phyloP scores from a whole-genome alignment of 228 moss, liverwort and hornwort species.

The Sphagnum fallax region DNA sequence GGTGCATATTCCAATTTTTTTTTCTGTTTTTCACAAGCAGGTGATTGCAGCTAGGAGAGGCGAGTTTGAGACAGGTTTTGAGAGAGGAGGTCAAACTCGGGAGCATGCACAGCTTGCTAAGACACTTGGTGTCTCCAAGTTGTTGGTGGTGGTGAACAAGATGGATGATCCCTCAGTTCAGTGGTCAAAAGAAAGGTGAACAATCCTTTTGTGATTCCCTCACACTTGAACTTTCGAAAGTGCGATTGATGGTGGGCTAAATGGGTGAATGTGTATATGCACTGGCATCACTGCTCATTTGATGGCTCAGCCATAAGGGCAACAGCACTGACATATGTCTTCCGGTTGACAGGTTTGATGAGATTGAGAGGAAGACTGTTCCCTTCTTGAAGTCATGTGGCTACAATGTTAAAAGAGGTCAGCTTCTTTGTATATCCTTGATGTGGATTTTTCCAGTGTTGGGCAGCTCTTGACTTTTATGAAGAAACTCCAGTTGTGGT shows the following conservation, averaged over 20 bases:
- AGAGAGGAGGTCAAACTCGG: conserved; percentile 94
- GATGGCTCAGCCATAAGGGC: no score
- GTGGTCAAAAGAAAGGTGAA: conserved; percentile 77
- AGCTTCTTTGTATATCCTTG: conserved; percentile 3
- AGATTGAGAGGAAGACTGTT: conserved; percentile 81
- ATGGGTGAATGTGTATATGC: no score
- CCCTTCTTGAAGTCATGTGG: conserved; percentile 85
- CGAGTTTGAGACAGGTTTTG: conserved; percentile 97
- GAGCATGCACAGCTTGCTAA: conserved; percentile 97
- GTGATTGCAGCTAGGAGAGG: conserved; percentile 87
- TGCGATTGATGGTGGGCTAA: no score
- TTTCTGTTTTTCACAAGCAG: conserved; percentile 13
- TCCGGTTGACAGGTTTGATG: conserved; percentile 61
- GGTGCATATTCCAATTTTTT: no score
- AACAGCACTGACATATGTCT: background rate
- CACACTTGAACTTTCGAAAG: no score
- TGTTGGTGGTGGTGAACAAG: conserved; percentile 90
- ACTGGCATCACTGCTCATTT: no score
- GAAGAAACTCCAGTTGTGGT: no score
- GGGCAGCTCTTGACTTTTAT: no score
- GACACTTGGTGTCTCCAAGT: conserved; percentile 89
- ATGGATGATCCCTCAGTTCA: conserved; percentile 91
- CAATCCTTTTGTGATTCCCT: no score
- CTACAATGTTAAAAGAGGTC: conserved; percentile 87
- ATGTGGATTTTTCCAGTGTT: no score